phyloP scores from a whole-genome alignment of 306 rosid species.

The Cercis canadensis region DNA sequence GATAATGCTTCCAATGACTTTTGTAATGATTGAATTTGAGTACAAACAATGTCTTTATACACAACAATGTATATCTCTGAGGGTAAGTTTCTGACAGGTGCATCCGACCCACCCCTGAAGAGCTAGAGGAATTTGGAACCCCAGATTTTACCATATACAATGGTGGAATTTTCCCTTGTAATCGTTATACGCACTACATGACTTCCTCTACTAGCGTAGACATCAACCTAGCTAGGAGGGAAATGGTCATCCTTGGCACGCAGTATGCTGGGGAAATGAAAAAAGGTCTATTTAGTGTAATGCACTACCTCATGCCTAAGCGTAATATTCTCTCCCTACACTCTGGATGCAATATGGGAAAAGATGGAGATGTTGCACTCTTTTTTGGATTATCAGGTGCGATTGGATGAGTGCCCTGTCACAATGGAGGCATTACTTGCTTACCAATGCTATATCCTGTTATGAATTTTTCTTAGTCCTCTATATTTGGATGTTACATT shows the following conservation, averaged over 20 bases:
- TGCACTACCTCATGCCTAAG: slow-evolving; percentile 91
- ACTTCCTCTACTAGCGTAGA: slow-evolving; percentile 87
- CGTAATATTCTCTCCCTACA: slow-evolving; percentile 80
- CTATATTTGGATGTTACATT: neutral
- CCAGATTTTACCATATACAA: slow-evolving; percentile 90
- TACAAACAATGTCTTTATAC: neutral
- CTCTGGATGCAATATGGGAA: slow-evolving; percentile 92
- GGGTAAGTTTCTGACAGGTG: slow-evolving; percentile 57
- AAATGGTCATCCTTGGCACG: slow-evolving; percentile 91
- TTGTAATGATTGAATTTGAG: too few relatives aligned
- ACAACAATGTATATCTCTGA: neutral
- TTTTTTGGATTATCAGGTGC: slow-evolving; percentile 88
- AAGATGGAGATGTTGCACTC: slow-evolving; percentile 81
- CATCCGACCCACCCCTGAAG: slow-evolving; percentile 75
- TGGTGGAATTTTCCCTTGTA: slow-evolving; percentile 85
- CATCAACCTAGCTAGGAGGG: slow-evolving; percentile 74
- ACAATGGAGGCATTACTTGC: slow-evolving; percentile 18
- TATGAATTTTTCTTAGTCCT: slow-evolving; percentile 2
- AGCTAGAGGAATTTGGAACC: slow-evolving; percentile 77
- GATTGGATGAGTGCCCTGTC: neutral
- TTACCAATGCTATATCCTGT: slow-evolving; percentile 3
- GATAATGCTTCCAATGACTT: neutral
- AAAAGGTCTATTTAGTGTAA: slow-evolving; percentile 80
- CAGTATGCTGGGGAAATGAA: slow-evolving; percentile 94
- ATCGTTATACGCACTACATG: slow-evolving; percentile 89